phyloP scores from a whole-genome alignment of 2,329 filamentous ascomycete genomes.

The Ascomycota sp. region DNA sequence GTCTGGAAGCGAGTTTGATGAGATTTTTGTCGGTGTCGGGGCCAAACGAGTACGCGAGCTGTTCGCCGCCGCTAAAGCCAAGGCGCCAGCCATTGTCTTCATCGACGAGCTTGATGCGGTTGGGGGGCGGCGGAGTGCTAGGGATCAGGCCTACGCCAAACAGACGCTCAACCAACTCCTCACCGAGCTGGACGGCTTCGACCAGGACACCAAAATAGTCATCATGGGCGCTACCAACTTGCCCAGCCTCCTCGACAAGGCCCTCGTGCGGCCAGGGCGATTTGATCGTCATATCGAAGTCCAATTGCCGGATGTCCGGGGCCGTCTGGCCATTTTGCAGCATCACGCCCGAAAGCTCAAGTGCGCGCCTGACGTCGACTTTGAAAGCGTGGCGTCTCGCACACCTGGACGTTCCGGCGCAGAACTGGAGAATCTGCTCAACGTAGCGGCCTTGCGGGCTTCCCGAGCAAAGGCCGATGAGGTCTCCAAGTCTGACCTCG shows the following conservation, averaged over 20 bases:
- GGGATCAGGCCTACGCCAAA: conserved; percentile 87
- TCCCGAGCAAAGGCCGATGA: conserved; percentile 62
- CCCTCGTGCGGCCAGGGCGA: conserved; percentile 77
- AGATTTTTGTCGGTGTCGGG: conserved; percentile 93
- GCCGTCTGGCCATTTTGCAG: conserved; percentile 78
- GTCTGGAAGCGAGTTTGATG: conserved; percentile 97
- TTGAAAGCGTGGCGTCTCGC: conserved; percentile 64
- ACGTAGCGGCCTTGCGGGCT: conserved; percentile 88
- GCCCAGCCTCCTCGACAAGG: conserved; percentile 83
- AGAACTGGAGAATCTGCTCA: conserved; percentile 90
- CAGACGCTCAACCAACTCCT: conserved; percentile 95
- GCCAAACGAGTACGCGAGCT: conserved; percentile 90
- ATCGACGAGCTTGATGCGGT: conserved; percentile 91
- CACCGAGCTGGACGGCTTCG: conserved; percentile 92
- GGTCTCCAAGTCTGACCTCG: conserved; percentile 63
- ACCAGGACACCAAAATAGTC: conserved; percentile 84
- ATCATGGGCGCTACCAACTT: conserved; percentile 95
- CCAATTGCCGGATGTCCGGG: conserved; percentile 76
- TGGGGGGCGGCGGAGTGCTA: conserved; percentile 77
- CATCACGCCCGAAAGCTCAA: conserved; percentile 90
- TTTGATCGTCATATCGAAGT: conserved; percentile 90
- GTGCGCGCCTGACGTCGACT: conserved; percentile 57
- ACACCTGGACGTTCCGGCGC: conserved; percentile 88
- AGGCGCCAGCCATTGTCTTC: conserved; percentile 85
- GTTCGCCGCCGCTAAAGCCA: conserved; percentile 63